Conservation (phyloP, 2,329 filamentous ascomycete species). For the Scopulariopsis brevicaulis region DNA sequence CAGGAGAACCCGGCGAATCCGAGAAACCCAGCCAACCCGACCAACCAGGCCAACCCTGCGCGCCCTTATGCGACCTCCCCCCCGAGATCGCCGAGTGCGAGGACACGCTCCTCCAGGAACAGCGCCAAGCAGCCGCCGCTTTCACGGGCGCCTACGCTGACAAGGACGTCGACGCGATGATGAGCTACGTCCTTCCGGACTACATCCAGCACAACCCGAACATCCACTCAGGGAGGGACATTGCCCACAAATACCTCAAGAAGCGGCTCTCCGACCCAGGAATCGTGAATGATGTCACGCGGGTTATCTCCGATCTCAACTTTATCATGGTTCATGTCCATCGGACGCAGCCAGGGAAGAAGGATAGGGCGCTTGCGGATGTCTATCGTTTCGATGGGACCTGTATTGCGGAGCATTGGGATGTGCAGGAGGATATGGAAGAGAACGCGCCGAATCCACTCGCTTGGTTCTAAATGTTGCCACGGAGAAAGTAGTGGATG, state of each 20-base stretch:
- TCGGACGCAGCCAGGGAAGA: background rate
- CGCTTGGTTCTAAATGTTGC: constrained; percentile 3
- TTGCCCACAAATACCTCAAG: background rate
- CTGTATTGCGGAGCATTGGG: constrained; percentile 10
- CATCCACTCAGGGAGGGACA: constrained; percentile 1
- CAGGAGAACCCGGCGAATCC: no score
- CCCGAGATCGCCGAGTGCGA: background rate
- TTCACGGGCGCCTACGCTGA: background rate
- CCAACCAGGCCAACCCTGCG: background rate
- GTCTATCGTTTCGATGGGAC: constrained; percentile 8
- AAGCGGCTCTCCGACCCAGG: background rate
- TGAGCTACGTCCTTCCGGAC: constrained; percentile 6
- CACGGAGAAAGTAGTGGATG: no score
- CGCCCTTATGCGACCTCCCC: background rate
- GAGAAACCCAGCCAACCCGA: no score
- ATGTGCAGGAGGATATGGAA: constrained; percentile 5
- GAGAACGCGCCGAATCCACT: constrained; percentile 6
- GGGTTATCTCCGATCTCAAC: background rate
- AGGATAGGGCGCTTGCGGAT: constrained; percentile 6
- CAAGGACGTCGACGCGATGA: background rate
- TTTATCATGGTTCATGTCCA: background rate
- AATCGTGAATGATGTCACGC: background rate
- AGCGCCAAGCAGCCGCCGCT: background rate
- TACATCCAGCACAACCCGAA: constrained; percentile 10
- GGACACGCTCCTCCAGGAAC: background rate